Conservation (phyloP, 306 rosid species). For the Castanea crenata region DNA sequence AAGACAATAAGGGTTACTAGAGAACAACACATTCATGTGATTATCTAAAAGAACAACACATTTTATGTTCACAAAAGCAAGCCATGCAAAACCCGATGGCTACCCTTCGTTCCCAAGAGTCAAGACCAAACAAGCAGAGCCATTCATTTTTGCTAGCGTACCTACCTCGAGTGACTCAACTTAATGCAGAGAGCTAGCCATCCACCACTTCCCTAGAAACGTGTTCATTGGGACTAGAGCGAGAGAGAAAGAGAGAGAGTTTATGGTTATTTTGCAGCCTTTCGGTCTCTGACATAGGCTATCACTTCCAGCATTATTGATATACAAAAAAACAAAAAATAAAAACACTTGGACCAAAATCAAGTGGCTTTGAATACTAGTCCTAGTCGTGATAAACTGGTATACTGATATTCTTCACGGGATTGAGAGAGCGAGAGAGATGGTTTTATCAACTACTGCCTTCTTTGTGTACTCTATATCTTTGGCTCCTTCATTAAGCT, state of each 20-base stretch:
- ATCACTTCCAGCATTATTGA: not conserved
- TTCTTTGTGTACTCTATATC: too few species aligned
- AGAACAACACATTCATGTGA: not conserved
- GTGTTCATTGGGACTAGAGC: not conserved
- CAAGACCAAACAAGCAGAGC: too few species aligned
- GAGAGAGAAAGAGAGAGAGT: not conserved
- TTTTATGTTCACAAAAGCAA: not conserved
- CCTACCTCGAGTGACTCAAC: too few species aligned
- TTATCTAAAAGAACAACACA: too few species aligned
- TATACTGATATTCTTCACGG: too few species aligned
- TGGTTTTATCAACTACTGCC: too few species aligned
- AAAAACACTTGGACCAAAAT: not conserved
- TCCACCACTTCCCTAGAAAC: too few species aligned
- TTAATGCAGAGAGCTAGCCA: not conserved
- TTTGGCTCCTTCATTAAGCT: not conserved
- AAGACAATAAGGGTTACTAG: not conserved
- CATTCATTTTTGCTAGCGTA: too few species aligned
- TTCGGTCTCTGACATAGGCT: not conserved
- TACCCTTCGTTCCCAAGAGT: not conserved
- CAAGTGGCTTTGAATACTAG: not conserved
- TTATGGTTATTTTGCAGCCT: too few species aligned
- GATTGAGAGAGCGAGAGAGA: not conserved
- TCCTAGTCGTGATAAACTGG: slow-evolving; percentile 1
- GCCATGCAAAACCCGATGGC: not conserved
- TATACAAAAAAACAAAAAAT: not conserved